Evolutionary conservation across 2,329 filamentous ascomycete genomes (phyloP).

Genomic region (Chrysoporthe cubensis): DNA sequence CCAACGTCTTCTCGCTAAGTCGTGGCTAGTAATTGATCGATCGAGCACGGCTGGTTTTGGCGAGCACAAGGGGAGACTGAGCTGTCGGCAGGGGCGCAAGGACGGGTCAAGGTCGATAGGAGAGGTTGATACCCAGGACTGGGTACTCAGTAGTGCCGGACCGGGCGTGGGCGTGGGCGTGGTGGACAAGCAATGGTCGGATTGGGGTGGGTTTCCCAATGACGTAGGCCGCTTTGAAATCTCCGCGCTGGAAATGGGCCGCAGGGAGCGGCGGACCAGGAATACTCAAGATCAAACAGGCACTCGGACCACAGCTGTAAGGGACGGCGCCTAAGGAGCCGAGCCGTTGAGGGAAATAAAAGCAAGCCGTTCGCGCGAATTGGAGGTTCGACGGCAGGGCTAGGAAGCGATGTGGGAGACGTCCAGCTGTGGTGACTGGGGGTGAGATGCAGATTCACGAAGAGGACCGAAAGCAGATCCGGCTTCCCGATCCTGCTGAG

Average conservation of each 20-base stretch:
- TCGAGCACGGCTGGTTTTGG: background rate
- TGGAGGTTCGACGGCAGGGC: background rate
- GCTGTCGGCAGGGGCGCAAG: slow-evolving; percentile 2
- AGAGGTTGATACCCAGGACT: too few species aligned
- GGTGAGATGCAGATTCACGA: background rate
- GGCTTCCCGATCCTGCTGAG: background rate
- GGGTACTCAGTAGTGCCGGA: background rate
- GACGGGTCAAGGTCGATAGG: background rate
- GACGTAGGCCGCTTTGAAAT: slow-evolving; percentile 12
- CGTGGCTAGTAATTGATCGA: background rate
- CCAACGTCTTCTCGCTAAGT: background rate
- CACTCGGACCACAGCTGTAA: background rate
- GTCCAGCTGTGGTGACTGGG: background rate
- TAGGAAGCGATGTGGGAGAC: background rate
- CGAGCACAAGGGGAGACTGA: background rate
- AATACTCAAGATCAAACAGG: background rate
- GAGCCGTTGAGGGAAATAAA: background rate
- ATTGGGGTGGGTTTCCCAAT: slow-evolving; percentile 14
- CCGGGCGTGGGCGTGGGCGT: background rate
- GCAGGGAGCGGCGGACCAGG: background rate
- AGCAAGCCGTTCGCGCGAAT: background rate
- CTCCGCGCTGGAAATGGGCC: slow-evolving; percentile 4
- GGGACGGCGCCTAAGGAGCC: background rate
- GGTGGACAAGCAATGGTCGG: background rate
- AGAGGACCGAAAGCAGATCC: background rate